Evolutionary conservation across 2,329 filamentous ascomycete species (phyloP).

Genomic region (Lasiodiplodia hormozganensis): DNA sequence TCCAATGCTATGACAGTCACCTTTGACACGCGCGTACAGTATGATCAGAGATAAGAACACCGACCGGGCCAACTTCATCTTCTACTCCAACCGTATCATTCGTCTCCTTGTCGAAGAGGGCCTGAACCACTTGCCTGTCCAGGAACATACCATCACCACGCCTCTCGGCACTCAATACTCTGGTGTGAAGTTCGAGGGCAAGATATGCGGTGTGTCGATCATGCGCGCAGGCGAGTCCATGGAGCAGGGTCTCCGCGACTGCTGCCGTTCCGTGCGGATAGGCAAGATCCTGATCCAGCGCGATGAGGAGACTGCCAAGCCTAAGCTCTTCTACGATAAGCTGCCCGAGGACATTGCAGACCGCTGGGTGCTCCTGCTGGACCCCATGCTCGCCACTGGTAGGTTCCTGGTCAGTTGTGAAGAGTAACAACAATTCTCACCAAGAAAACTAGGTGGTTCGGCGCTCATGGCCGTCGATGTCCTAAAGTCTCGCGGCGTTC

Average conservation of each 20-base stretch:
- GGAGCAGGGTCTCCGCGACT: slow-evolving; percentile 96
- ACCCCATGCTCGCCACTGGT: slow-evolving; percentile 99
- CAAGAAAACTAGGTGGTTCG: slow-evolving; percentile 73
- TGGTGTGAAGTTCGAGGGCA: slow-evolving; percentile 93
- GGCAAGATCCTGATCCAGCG: slow-evolving; percentile 98
- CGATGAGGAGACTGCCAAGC: slow-evolving; percentile 91
- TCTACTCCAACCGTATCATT: slow-evolving; percentile 98
- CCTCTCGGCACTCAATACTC: slow-evolving; percentile 88
- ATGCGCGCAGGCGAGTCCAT: slow-evolving; percentile 98
- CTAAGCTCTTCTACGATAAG: slow-evolving; percentile 97
- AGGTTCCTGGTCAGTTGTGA: slow-evolving; percentile 37
- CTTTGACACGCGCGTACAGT: slow-evolving; percentile 55
- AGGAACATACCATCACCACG: slow-evolving; percentile 87
- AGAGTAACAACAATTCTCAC: background rate
- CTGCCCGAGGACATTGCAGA: slow-evolving; percentile 91
- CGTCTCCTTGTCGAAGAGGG: slow-evolving; percentile 96
- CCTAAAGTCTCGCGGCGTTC: slow-evolving; percentile 85
- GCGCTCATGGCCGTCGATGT: slow-evolving; percentile 97
- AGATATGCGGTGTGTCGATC: slow-evolving; percentile 98
- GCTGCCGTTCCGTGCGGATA: slow-evolving; percentile 96
- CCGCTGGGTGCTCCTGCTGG: slow-evolving; percentile 90
- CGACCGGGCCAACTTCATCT: slow-evolving; percentile 94
- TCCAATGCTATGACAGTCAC: background rate
- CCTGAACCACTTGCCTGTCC: slow-evolving; percentile 91
- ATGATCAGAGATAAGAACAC: slow-evolving; percentile 96